Conservation (phyloP, 306 rosid species). For the Mimosa pudica region DNA sequence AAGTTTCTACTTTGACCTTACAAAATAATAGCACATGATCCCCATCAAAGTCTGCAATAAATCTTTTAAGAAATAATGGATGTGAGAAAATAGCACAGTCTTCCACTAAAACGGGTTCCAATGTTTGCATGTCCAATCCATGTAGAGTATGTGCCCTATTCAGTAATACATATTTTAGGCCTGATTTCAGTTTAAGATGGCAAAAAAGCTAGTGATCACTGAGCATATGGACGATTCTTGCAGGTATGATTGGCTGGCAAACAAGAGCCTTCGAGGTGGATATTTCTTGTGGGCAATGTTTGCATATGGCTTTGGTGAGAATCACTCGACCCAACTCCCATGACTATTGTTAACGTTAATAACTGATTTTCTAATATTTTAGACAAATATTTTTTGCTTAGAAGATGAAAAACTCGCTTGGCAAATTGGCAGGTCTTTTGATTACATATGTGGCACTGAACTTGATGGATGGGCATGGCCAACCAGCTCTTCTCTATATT, state of each 20-base stretch:
- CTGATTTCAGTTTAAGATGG: background rate
- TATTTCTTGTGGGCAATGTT: constrained; percentile 81
- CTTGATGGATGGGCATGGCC: constrained; percentile 84
- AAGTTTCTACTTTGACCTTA: background rate
- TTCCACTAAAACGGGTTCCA: background rate
- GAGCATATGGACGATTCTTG: constrained; percentile 12
- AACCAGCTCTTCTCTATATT: constrained; percentile 71
- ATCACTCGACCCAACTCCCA: background rate
- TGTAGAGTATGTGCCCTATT: background rate
- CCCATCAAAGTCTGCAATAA: background rate
- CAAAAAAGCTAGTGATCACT: background rate
- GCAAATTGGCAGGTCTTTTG: constrained; percentile 56
- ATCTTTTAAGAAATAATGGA: background rate
- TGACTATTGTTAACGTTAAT: background rate
- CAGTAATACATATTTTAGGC: background rate
- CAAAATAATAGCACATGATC: background rate
- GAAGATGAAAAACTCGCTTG: background rate
- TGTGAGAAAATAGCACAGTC: background rate
- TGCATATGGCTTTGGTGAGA: constrained; percentile 72
- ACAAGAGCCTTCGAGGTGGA: constrained; percentile 57
- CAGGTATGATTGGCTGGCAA: constrained; percentile 78
- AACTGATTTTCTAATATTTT: background rate
- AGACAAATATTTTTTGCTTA: background rate
- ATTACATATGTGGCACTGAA: constrained; percentile 69
- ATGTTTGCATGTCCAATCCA: background rate